These are phyloP conservation scores for Lactarius sp. DNA, from an alignment of 768 basidiomycete species.

Conservation along the genomic window DNA sequence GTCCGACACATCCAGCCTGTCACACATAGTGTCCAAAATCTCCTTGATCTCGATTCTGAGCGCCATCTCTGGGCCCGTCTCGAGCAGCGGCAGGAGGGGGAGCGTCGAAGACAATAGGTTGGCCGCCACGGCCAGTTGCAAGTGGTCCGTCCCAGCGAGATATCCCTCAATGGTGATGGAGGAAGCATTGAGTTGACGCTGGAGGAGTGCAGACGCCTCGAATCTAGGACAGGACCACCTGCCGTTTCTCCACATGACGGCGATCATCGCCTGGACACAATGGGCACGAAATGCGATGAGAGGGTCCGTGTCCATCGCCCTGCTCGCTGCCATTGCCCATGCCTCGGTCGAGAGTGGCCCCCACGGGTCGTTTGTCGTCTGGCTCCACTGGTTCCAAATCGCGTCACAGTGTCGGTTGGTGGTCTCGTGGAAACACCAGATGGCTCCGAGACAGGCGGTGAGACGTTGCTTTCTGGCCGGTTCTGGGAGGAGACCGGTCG, in stretches of 20 bases:
- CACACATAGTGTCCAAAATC: neutral
- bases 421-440: constrained; percentile 1
- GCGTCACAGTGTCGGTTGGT: neutral
- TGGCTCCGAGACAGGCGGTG: neutral
- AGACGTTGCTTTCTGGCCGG: neutral
- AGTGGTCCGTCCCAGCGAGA: neutral
- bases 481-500: neutral
- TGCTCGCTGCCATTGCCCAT: neutral
- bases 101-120: neutral
- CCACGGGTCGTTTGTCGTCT: neutral
- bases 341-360: constrained; percentile 7
- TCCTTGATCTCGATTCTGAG: neutral
- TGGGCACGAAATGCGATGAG: neutral
- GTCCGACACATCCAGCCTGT: neutral
- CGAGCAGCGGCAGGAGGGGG: neutral
- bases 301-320: neutral
- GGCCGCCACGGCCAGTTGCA: neutral
- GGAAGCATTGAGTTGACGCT: neutral
- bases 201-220: neutral
- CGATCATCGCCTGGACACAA: neutral
- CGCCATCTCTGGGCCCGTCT: neutral
- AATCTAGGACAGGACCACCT: neutral
- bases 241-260: neutral
- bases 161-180: neutral
- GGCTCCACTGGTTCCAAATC: neutral